Percentiles rank a stretch among this genome's conserved stretches.
These are phyloP conservation scores for Chlorella sp. DNA, from an alignment of 139 green algal species.

Conservation along the genomic window DNA sequence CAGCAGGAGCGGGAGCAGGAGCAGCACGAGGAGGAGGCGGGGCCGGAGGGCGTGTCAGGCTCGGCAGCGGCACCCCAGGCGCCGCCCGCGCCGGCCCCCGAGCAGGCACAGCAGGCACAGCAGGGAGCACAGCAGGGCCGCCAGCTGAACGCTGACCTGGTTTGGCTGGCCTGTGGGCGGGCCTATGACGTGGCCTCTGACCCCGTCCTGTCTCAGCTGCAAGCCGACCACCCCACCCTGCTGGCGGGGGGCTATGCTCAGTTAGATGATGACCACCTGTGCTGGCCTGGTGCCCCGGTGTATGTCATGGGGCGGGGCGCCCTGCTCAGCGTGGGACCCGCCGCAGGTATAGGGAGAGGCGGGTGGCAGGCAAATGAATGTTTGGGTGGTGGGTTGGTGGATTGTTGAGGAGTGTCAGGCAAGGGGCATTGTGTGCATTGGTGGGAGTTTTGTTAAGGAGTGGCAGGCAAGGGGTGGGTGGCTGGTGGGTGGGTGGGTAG, in stretches of 20 bases:
- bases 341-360: constrained; percentile 10
- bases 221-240: neutral
- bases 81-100: neutral
- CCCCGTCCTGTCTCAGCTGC: constrained; percentile 28
- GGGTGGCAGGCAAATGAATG: neutral
- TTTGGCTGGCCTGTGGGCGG: constrained; percentile 49
- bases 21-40: neutral
- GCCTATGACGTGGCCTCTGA: constrained; percentile 26
- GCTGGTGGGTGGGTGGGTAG: neutral
- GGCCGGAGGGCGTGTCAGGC: no score
- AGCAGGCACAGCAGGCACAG: neutral
- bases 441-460: no score
- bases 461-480: no score
- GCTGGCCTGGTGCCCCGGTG: constrained; percentile 32
- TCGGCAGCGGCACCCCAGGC: neutral
- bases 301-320: constrained; percentile 33
- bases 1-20: neutral
- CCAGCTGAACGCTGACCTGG: neutral
- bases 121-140: neutral
- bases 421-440: no score
- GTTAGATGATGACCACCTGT: constrained; percentile 6
- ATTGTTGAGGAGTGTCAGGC: no score
- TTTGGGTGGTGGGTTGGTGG: no score
- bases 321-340: constrained; percentile 35
- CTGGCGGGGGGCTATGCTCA: constrained; percentile 38